Evolutionary conservation across 106 monocot genomes (phyloP).

Genomic region (Iris macrosiphon): DNA sequence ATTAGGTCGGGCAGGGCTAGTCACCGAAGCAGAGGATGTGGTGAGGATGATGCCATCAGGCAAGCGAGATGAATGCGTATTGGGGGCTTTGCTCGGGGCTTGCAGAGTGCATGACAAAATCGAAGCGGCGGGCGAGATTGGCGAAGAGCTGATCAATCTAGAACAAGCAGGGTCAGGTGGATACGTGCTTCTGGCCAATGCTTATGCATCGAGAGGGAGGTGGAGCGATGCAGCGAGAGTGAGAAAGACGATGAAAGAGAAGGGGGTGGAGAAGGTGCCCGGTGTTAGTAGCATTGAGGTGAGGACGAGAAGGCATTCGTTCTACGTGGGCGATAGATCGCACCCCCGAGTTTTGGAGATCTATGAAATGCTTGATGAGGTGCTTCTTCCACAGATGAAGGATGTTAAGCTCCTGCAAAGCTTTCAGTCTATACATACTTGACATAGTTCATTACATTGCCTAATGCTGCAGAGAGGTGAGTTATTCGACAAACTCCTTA

Average conservation of each 20-base stretch:
- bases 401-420: neutral
- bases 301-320: constrained; percentile 25
- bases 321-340: constrained; percentile 23
- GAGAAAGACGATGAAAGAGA: constrained; percentile 37
- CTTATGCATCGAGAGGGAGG: constrained; percentile 21
- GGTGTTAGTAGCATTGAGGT: constrained; percentile 35
- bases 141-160: constrained; percentile 28
- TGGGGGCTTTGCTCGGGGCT: constrained; percentile 31
- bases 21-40: constrained; percentile 20
- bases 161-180: constrained; percentile 13
- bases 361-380: constrained; percentile 32
- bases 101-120: constrained; percentile 22
- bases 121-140: constrained; percentile 9
- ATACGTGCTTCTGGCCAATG: constrained; percentile 23
- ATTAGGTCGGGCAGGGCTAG: constrained; percentile 21
- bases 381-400: constrained; percentile 41
- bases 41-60: constrained; percentile 8
- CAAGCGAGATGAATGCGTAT: constrained; percentile 18
- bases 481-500: too few relatives aligned
- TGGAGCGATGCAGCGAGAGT: constrained; percentile 27
- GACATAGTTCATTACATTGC: too few relatives aligned
- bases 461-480: too few relatives aligned
- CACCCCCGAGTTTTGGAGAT: constrained; percentile 22
- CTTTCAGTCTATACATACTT: neutral
- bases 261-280: constrained; percentile 34